These are phyloP conservation scores for Seiridium unicorne DNA, from an alignment of 2,329 filamentous ascomycete genomes.

Conservation along the genomic window DNA sequence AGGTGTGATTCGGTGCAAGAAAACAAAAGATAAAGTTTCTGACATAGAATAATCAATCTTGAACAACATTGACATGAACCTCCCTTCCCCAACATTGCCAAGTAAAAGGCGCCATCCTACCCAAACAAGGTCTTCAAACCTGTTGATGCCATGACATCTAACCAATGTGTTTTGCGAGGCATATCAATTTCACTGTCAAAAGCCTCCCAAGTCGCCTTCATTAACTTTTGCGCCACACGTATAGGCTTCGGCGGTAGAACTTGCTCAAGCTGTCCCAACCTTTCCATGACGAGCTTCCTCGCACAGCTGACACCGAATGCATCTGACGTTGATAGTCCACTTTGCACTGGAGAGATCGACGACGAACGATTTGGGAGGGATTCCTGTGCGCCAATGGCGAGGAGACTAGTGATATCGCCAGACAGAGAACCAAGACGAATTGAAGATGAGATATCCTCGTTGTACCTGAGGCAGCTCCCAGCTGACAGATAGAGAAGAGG, in stretches of 20 bases:
- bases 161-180: conserved; percentile 1
- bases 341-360: not conserved
- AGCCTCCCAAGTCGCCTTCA: conserved; percentile 2
- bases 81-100: too few species aligned
- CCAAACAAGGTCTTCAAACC: conserved; percentile 2
- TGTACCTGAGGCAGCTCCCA: conserved; percentile 2
- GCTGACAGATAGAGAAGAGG: conserved; percentile 2
- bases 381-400: not conserved
- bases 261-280: not conserved
- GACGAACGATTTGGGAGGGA: too few species aligned
- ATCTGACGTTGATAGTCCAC: not conserved
- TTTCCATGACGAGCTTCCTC: not conserved
- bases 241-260: conserved; percentile 2
- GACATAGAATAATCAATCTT: too few species aligned
- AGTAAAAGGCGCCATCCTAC: not conserved
- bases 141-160: conserved; percentile 3
- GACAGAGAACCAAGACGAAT: not conserved
- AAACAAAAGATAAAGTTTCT: too few species aligned
- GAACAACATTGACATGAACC: too few species aligned
- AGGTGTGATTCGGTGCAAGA: too few species aligned
- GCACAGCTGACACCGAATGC: not conserved
- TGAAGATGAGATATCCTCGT: not conserved
- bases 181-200: not conserved
- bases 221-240: not conserved
- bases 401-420: not conserved